A percentile compares a stretch with the other conserved stretches of the same genome.
phyloP scores from a whole-genome alignment of 2,329 filamentous ascomycete species.

The Aspergillus quadrilineatus region DNA sequence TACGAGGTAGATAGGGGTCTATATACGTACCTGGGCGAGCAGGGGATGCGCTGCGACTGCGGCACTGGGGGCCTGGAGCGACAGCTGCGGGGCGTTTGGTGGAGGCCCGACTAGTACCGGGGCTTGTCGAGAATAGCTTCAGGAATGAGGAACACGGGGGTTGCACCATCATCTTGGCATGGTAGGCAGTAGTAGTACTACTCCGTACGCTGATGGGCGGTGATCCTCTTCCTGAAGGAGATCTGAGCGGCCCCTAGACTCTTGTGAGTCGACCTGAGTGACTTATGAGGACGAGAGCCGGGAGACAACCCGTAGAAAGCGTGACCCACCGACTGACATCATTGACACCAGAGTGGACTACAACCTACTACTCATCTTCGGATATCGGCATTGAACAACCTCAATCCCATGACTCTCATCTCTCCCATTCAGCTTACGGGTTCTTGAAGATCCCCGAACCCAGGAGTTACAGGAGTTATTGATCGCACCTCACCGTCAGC shows the following conservation, averaged over 20 bases:
- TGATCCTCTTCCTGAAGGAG: not conserved
- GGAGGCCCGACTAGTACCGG: not conserved
- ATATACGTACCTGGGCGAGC: conserved; percentile 10
- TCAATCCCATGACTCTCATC: no score
- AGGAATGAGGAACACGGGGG: conserved; percentile 4
- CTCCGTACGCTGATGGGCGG: not conserved
- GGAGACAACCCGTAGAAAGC: not conserved
- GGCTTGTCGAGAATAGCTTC: conserved; percentile 11
- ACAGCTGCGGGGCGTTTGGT: conserved; percentile 5
- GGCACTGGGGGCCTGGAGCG: not conserved
- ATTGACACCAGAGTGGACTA: not conserved
- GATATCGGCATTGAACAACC: not conserved
- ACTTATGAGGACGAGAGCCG: not conserved
- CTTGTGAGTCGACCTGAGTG: not conserved
- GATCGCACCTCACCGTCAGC: not conserved
- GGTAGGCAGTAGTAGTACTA: not conserved
- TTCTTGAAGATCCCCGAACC: no score
- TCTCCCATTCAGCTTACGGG: no score
- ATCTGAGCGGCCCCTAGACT: not conserved
- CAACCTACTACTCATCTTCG: not conserved
- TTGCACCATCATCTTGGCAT: conserved; percentile 11
- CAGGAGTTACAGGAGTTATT: not conserved
- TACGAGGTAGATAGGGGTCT: conserved; percentile 2
- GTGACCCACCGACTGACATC: conserved; percentile 10
- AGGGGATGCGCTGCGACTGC: conserved; percentile 5